phyloP scores from a whole-genome alignment of 2,329 filamentous ascomycete species.

The Fonsecaea multimorphosa region DNA sequence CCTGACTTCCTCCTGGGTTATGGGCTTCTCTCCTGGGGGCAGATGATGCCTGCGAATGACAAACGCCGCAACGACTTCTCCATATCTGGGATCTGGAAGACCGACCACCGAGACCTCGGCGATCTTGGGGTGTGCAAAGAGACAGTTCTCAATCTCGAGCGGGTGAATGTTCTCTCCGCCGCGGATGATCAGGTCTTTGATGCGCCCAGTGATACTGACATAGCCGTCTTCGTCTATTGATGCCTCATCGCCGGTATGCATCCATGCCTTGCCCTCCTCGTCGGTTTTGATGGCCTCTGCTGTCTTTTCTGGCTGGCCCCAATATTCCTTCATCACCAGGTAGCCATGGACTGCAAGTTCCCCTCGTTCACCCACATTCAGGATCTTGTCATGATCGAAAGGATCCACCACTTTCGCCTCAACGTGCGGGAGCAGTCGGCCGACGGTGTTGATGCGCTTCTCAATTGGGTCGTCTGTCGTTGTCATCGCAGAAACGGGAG shows the following conservation, averaged over 20 bases:
- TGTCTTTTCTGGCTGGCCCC: constrained; percentile 73
- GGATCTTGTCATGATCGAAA: constrained; percentile 65
- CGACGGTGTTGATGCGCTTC: constrained; percentile 77
- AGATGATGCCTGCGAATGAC: constrained; percentile 61
- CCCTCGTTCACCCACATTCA: constrained; percentile 71
- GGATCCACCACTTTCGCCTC: constrained; percentile 77
- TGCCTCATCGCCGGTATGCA: constrained; percentile 92
- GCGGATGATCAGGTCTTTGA: constrained; percentile 91
- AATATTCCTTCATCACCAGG: constrained; percentile 90
- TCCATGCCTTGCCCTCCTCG: constrained; percentile 69
- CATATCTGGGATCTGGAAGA: constrained; percentile 78
- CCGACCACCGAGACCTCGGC: constrained; percentile 83
- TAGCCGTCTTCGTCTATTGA: constrained; percentile 77
- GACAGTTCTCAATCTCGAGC: constrained; percentile 86
- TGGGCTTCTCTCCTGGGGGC: constrained; percentile 54
- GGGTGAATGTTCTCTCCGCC: constrained; percentile 97
- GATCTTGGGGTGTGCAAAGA: constrained; percentile 74
- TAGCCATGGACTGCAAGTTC: constrained; percentile 87
- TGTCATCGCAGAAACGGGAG: constrained; percentile 75
- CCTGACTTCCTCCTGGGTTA: constrained; percentile 67
- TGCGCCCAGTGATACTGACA: constrained; percentile 70
- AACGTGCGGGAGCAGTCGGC: constrained; percentile 83
- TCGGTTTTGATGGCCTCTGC: constrained; percentile 64
- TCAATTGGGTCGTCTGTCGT: constrained; percentile 74
- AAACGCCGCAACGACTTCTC: constrained; percentile 87